These are phyloP conservation scores for Triticum turgidum DNA, from an alignment of 176 grass and related monocot genomes.

Conservation along the genomic window DNA sequence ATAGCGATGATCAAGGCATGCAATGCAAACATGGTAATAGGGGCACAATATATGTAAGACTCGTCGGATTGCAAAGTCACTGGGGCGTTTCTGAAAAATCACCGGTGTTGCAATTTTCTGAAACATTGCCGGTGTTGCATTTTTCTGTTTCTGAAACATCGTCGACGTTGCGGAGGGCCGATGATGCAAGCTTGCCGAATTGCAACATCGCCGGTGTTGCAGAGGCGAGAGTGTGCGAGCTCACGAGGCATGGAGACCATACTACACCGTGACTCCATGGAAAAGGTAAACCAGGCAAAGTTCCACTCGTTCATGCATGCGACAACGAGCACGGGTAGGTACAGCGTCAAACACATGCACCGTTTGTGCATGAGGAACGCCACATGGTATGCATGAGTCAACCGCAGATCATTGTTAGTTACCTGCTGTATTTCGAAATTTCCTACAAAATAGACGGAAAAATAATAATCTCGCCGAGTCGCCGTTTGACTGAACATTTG, in stretches of 20 bases:
- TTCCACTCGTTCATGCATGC: neutral
- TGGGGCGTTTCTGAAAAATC: too few species aligned
- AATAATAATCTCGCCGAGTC: neutral
- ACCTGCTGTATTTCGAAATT: neutral
- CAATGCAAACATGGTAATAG: too few species aligned
- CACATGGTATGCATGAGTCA: conserved; percentile 26
- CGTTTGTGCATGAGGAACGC: neutral
- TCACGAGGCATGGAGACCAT: neutral
- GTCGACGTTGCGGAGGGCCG: too few species aligned
- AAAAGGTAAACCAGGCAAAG: neutral
- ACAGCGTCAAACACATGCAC: neutral
- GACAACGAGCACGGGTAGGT: neutral
- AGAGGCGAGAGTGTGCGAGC: too few species aligned
- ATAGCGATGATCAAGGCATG: too few species aligned
- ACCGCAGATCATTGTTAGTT: neutral
- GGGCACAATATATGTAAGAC: too few species aligned
- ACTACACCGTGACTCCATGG: neutral
- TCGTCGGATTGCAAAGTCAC: too few species aligned
- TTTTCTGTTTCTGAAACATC: too few species aligned
- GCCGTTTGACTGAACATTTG: neutral
- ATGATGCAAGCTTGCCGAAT: too few species aligned
- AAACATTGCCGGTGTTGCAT: too few species aligned
- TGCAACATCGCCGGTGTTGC: too few species aligned
- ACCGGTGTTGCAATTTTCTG: too few species aligned
- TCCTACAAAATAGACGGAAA: neutral